phyloP scores from a whole-genome alignment of 148 eudicot genomes.

The Agrostemma githago region DNA sequence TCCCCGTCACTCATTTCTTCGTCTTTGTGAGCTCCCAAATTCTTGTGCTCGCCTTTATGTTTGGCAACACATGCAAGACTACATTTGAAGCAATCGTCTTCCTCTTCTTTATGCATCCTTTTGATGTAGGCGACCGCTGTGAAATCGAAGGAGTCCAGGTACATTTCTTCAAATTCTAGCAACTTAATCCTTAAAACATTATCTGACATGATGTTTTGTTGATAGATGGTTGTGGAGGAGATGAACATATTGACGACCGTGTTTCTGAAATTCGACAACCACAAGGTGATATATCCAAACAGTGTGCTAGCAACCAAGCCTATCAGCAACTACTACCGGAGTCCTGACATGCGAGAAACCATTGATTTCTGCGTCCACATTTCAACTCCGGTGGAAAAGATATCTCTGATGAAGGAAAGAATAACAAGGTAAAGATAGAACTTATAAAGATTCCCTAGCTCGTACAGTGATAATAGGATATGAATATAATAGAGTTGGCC shows the following conservation, averaged over 20 bases:
- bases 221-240: constrained; percentile 85
- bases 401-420: constrained; percentile 63
- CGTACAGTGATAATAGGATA: too few relatives aligned
- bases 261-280: constrained; percentile 67
- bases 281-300: constrained; percentile 70
- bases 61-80: constrained; percentile 74
- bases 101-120: constrained; percentile 52
- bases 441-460: not conserved
- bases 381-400: constrained; percentile 69
- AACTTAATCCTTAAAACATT: not conserved
- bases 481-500: too few relatives aligned
- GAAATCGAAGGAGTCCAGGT: constrained; percentile 68
- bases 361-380: constrained; percentile 62
- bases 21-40: constrained; percentile 61
- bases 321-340: constrained; percentile 66
- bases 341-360: constrained; percentile 86
- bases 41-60: constrained; percentile 53
- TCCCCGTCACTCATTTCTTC: constrained; percentile 55
- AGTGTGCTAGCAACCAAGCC: constrained; percentile 72
- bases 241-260: constrained; percentile 76
- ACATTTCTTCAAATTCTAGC: not conserved
- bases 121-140: constrained; percentile 35
- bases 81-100: constrained; percentile 82
- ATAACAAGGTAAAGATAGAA: constrained; percentile 42
- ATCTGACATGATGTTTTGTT: not conserved